Evolutionary conservation across 2,329 filamentous ascomycete genomes (phyloP).

Genomic region (Epichloe typhina): DNA sequence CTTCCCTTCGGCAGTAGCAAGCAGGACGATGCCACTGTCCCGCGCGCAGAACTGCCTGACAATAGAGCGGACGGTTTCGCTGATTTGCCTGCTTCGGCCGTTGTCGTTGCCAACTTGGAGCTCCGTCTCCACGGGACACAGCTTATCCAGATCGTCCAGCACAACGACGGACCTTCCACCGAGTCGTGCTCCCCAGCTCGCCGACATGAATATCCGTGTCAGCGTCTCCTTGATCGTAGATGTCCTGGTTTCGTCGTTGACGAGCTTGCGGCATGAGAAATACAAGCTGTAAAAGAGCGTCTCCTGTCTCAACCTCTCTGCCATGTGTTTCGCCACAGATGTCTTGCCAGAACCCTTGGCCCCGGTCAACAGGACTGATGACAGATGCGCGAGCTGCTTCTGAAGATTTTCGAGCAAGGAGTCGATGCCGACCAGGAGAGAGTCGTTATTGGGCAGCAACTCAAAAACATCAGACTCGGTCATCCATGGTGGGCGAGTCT

Average conservation of each 20-base stretch:
- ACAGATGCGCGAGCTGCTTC: constrained; percentile 68
- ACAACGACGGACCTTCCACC: constrained; percentile 77
- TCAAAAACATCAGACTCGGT: constrained; percentile 32
- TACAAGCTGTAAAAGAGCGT: constrained; percentile 73
- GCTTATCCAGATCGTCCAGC: constrained; percentile 81
- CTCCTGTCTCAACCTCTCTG: constrained; percentile 57
- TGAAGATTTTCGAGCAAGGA: constrained; percentile 57
- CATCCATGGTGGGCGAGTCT: constrained; percentile 50
- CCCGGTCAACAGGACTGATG: constrained; percentile 80
- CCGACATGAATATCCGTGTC: constrained; percentile 70
- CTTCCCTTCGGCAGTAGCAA: constrained; percentile 87
- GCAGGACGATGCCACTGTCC: constrained; percentile 68
- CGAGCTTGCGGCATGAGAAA: constrained; percentile 72
- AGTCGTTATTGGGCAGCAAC: constrained; percentile 41
- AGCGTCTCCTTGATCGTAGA: constrained; percentile 85
- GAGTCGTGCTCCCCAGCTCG: constrained; percentile 79
- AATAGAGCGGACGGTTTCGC: constrained; percentile 73
- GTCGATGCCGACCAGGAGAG: constrained; percentile 74
- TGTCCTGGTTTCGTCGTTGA: constrained; percentile 82
- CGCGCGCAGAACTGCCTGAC: constrained; percentile 72
- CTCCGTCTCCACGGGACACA: constrained; percentile 90
- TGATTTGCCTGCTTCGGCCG: constrained; percentile 79
- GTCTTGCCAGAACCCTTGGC: constrained; percentile 87
- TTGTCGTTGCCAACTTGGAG: constrained; percentile 90
- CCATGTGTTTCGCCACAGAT: constrained; percentile 62